These are phyloP conservation scores for Ceratobasidium sp. DNA, from an alignment of 1,284 basidiomycete genomes.

Conservation along the genomic window DNA sequence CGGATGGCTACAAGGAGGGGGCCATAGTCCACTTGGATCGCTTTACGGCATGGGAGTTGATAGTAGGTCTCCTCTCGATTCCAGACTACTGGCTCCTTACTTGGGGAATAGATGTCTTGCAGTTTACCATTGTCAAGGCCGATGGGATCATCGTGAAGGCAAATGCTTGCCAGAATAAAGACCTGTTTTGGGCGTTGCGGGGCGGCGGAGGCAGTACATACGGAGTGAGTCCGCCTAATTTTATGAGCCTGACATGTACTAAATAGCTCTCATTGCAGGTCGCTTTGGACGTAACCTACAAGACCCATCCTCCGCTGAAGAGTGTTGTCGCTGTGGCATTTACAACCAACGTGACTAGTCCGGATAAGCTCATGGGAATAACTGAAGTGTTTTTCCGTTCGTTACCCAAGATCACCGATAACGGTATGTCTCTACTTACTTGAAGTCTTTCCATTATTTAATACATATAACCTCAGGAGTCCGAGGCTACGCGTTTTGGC, in stretches of 20 bases:
- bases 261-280: background rate
- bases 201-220: constrained; percentile 46
- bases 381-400: background rate
- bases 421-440: background rate
- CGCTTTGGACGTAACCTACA: background rate
- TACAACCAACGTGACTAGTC: background rate
- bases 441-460: background rate
- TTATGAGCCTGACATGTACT: background rate
- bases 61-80: constrained; percentile 14
- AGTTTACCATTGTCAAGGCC: constrained; percentile 40
- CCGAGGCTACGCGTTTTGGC: constrained; percentile 14
- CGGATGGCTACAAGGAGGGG: constrained; percentile 12
- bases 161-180: constrained; percentile 37
- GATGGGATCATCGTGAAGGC: constrained; percentile 32
- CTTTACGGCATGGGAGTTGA: constrained; percentile 47
- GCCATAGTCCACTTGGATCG: constrained; percentile 25
- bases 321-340: background rate
- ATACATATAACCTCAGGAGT: background rate
- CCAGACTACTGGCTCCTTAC: background rate
- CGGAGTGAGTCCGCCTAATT: constrained; percentile 5
- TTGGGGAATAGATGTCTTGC: constrained; percentile 35
- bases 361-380: background rate
- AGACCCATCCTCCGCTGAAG: constrained; percentile 4
- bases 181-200: constrained; percentile 47
- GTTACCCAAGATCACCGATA: background rate